Conservation (phyloP, 2,329 filamentous ascomycete genomes). For the Sporothrix protearum region DNA sequence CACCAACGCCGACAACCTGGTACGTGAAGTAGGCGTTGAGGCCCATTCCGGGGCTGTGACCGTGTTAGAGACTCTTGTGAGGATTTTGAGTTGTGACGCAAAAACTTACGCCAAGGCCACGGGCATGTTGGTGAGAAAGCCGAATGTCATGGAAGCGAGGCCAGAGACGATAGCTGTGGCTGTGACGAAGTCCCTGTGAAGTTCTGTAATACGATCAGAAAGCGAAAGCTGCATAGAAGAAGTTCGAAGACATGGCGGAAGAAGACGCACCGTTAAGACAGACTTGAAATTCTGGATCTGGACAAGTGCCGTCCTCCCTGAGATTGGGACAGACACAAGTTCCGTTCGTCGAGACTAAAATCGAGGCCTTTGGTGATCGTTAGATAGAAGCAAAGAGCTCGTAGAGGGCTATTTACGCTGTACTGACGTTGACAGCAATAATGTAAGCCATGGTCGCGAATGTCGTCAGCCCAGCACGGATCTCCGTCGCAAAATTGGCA, state of each 20-base stretch:
- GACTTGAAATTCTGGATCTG: conserved; percentile 32
- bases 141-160: conserved; percentile 71
- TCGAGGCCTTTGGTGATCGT: conserved; percentile 52
- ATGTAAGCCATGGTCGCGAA: conserved; percentile 84
- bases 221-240: too few relatives aligned
- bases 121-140: conserved; percentile 76
- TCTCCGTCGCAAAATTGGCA: conserved; percentile 70
- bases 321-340: conserved; percentile 61
- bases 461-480: conserved; percentile 76
- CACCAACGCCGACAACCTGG: conserved; percentile 61
- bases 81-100: neutral
- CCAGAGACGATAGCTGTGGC: conserved; percentile 78
- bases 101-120: conserved; percentile 65
- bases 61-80: neutral
- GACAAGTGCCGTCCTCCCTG: conserved; percentile 27
- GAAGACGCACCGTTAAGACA: conserved; percentile 13
- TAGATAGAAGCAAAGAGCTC: neutral
- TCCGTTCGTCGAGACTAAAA: conserved; percentile 72
- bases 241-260: neutral
- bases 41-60: conserved; percentile 60
- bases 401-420: neutral
- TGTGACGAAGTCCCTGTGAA: conserved; percentile 76
- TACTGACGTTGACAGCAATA: conserved; percentile 64
- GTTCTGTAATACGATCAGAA: conserved; percentile 37
- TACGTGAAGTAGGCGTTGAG: conserved; percentile 66